A percentile compares a stretch with the other conserved stretches of the same genome.
phyloP scores from a whole-genome alignment of 768 basidiomycete species.

The Macrocybe gigantea region DNA sequence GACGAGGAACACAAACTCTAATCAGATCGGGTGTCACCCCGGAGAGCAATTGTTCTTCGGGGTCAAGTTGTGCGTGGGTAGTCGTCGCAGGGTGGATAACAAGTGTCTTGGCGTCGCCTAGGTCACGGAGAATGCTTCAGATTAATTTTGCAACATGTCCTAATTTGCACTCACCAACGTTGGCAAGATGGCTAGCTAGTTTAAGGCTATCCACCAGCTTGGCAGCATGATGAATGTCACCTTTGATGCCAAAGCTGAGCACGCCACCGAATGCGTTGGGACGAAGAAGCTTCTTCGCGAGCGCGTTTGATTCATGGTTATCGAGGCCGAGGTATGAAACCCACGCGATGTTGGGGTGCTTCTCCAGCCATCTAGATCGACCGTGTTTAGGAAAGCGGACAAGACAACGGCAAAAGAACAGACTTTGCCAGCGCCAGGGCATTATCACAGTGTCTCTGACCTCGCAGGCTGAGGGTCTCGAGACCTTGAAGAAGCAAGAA shows the following conservation, averaged over 20 bases:
- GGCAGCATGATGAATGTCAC: constrained; percentile 43
- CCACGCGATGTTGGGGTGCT: constrained; percentile 66
- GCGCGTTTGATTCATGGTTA: constrained; percentile 52
- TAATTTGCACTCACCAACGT: constrained; percentile 44
- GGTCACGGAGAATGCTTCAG: background rate
- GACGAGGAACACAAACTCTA: constrained; percentile 37
- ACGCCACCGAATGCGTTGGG: constrained; percentile 61
- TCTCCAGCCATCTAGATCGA: constrained; percentile 46
- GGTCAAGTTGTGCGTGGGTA: constrained; percentile 65
- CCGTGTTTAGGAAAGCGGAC: constrained; percentile 1
- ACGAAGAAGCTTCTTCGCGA: constrained; percentile 53
- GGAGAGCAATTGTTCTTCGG: constrained; percentile 53
- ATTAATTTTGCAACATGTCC: background rate
- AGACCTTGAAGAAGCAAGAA: constrained; percentile 76
- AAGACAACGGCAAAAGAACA: constrained; percentile 4
- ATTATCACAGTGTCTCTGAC: constrained; percentile 66
- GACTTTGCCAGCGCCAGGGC: constrained; percentile 60
- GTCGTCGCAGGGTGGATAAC: constrained; percentile 77
- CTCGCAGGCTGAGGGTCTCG: constrained; percentile 70
- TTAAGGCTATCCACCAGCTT: constrained; percentile 64
- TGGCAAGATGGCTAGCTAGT: constrained; percentile 68
- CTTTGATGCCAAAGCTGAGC: constrained; percentile 73
- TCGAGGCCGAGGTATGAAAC: constrained; percentile 72
- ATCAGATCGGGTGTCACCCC: constrained; percentile 77
- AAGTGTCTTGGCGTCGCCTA: constrained; percentile 72